Percentiles rank a stretch among this genome's conserved stretches.
Evolutionary conservation across 768 basidiomycete species (phyloP).

Genomic region (Hypholoma fasciculare): DNA sequence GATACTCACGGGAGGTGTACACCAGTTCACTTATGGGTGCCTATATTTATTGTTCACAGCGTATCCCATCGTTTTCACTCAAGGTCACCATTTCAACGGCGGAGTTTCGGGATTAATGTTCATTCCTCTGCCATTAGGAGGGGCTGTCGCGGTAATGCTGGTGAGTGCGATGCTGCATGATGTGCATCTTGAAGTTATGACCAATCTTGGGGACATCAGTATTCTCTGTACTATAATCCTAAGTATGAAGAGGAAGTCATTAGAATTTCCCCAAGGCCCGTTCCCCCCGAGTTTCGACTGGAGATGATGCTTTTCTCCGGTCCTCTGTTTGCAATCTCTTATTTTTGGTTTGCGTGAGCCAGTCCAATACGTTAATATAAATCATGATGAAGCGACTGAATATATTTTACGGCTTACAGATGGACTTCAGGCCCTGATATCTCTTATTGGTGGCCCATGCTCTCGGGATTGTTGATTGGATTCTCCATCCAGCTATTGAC

Average conservation of each 20-base stretch:
- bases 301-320: constrained; percentile 48
- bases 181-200: too few species aligned
- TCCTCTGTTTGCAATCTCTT: constrained; percentile 50
- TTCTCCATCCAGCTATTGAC: constrained; percentile 56
- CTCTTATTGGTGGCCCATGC: constrained; percentile 53
- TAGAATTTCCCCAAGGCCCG: constrained; percentile 47
- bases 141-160: constrained; percentile 38
- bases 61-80: constrained; percentile 56
- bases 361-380: neutral
- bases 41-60: constrained; percentile 64
- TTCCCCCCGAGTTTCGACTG: constrained; percentile 62
- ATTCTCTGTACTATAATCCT: constrained; percentile 48
- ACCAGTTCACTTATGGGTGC: constrained; percentile 62
- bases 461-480: constrained; percentile 50
- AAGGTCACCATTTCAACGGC: constrained; percentile 50
- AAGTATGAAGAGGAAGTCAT: constrained; percentile 44
- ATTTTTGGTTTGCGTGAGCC: constrained; percentile 66
- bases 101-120: constrained; percentile 62
- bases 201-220: constrained; percentile 25
- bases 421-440: constrained; percentile 60
- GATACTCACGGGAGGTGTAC: neutral
- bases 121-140: constrained; percentile 59
- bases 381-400: neutral
- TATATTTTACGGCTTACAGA: constrained; percentile 25
- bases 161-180: constrained; percentile 28